These are phyloP conservation scores for Selaginella tamariscina DNA, from an alignment of 75 land plant species.

Conservation along the genomic window DNA sequence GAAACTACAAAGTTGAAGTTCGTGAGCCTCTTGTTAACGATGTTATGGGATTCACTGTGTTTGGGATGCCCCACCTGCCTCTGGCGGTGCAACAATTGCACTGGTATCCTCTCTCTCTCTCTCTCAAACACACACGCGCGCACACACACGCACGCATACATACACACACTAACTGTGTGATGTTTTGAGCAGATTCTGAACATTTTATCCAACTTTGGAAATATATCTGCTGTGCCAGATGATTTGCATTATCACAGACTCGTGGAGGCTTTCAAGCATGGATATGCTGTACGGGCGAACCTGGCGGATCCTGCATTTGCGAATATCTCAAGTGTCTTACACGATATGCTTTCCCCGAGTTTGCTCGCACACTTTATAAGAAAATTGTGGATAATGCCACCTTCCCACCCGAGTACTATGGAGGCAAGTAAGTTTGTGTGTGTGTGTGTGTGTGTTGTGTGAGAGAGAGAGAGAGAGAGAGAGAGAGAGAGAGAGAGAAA, in stretches of 20 bases:
- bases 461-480: too few relatives aligned
- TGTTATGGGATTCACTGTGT: slow-evolving; percentile 49
- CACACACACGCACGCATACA: too few relatives aligned
- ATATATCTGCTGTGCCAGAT: slow-evolving; percentile 33
- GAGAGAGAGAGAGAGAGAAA: too few relatives aligned
- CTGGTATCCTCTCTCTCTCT: slow-evolving; percentile 27
- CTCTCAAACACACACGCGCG: too few relatives aligned
- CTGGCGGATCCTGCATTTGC: slow-evolving; percentile 79
- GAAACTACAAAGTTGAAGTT: slow-evolving; percentile 42
- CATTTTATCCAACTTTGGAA: slow-evolving; percentile 48
- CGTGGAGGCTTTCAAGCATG: slow-evolving; percentile 82
- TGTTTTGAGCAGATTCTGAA: slow-evolving; percentile 43
- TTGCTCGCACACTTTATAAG: slow-evolving; percentile 40
- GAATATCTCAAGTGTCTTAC: slow-evolving; percentile 20
- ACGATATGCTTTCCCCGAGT: slow-evolving; percentile 61
- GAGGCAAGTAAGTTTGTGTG: slow-evolving; percentile 49
- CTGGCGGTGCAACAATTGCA: slow-evolving; percentile 58
- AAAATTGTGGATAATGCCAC: slow-evolving; percentile 71
- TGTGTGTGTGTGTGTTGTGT: too few relatives aligned
- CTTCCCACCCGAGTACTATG: slow-evolving; percentile 60
- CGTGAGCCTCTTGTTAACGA: slow-evolving; percentile 45
- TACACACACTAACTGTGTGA: too few relatives aligned
- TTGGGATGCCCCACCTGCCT: slow-evolving; percentile 96
- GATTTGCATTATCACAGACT: slow-evolving; percentile 56
- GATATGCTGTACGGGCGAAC: slow-evolving; percentile 72